phyloP scores from a whole-genome alignment of 176 grass and related monocot species.

The Rhipidocladum racemiflorum region DNA sequence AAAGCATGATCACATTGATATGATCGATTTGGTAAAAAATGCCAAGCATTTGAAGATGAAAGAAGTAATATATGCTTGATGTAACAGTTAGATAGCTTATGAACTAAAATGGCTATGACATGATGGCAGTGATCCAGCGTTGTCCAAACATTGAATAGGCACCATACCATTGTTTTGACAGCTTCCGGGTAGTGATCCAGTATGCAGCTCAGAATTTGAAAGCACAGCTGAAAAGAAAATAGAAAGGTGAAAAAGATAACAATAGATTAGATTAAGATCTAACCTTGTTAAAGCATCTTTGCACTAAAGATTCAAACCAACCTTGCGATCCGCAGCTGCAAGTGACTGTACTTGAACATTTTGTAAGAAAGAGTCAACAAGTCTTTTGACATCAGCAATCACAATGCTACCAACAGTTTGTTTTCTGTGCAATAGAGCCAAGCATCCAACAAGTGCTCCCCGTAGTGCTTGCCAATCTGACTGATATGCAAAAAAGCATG shows the following conservation, averaged over 20 bases:
- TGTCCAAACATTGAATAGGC: slow-evolving; percentile 19
- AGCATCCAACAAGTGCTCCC: slow-evolving; percentile 78
- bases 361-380: slow-evolving; percentile 64
- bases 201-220: slow-evolving; percentile 71
- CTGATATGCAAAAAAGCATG: slow-evolving; percentile 42
- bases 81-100: too few species aligned
- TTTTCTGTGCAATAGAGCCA: slow-evolving; percentile 75
- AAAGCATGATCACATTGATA: neutral
- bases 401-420: slow-evolving; percentile 49
- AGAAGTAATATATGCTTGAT: slow-evolving; percentile 11
- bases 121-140: slow-evolving; percentile 5
- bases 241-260: slow-evolving; percentile 21
- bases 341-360: slow-evolving; percentile 75
- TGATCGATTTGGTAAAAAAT: neutral
- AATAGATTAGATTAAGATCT: slow-evolving; percentile 24
- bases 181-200: slow-evolving; percentile 59
- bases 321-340: slow-evolving; percentile 75
- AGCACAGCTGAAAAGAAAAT: slow-evolving; percentile 64
- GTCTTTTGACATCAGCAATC: slow-evolving; percentile 59
- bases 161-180: slow-evolving; percentile 60
- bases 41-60: neutral
- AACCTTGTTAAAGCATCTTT: slow-evolving; percentile 21
- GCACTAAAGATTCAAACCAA: slow-evolving; percentile 39
- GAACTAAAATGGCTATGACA: neutral
- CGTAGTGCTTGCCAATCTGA: slow-evolving; percentile 85